Evolutionary conservation across 306 rosid genomes (phyloP), one percentile per base, ranked within the genome.

Genomic region (Malus sylvestris): DNA sequence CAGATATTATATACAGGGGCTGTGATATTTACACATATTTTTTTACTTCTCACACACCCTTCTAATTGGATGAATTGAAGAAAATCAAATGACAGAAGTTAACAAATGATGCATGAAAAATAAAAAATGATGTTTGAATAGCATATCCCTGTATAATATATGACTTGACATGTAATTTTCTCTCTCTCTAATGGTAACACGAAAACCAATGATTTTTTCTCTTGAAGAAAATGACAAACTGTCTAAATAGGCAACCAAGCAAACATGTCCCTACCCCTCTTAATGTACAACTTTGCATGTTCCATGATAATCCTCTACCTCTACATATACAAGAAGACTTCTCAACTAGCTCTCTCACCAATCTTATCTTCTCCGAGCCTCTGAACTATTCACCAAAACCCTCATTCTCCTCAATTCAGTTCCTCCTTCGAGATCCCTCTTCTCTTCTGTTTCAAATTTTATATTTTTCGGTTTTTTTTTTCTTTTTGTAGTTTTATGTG

Each of bases 201-300:
- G 8, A 49, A 51, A 51, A 51, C 55, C 55, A 51, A 15, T 51
- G 55, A 51, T 51, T 16, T 67, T 62, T 45, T 20, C 14, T 73
- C 33, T 70, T 44, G 22, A 15, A 55, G 6, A 76, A 74, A 46
- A 42, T 76, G 58, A 72, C 73, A 82, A 80, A 58, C 63, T 79
- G 86, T 78, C 72, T 77, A 80, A 85, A 72, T 86, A 64, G 81
- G 80, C 75, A 78, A 75, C 16, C 62, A 76, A 68, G 79, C 55
- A 83, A 46, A 73, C 20, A 5, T 69, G 95, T 84, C 10, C 97
- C 97, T 80, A 88, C 95, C 18, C 15, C 57, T 70, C 32, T 89
- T 82, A 88, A 18, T 64, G 68, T 22, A 71, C 88, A 59, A 63
- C 57, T 73, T 18, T 76, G 70, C 85, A 68, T 80, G 71, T 86